A percentile compares a stretch with the other conserved stretches of the same genome.
phyloP scores from a whole-genome alignment of 768 basidiomycete species.

The Kwoniella bestiolae region DNA sequence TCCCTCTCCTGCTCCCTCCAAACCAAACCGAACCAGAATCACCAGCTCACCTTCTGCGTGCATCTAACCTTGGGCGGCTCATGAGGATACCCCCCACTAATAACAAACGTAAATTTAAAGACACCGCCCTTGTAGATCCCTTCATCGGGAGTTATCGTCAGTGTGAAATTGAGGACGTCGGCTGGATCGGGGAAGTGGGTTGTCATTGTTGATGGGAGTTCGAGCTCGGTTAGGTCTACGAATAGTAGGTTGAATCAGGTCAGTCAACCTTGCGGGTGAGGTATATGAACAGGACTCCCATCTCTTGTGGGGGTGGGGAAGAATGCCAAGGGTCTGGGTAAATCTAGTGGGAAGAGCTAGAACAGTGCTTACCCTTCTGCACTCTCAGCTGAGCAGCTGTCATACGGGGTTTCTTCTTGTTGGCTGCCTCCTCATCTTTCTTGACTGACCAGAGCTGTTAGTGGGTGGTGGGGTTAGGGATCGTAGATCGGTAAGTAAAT shows the following conservation, averaged over 20 bases:
- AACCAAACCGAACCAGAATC: too few relatives aligned
- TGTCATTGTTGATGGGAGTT: slow-evolving; percentile 94
- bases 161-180: slow-evolving; percentile 93
- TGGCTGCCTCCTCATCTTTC: slow-evolving; percentile 96
- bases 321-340: too few relatives aligned
- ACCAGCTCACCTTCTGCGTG: slow-evolving; percentile 85
- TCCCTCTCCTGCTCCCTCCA: too few relatives aligned
- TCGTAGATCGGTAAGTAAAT: too few relatives aligned
- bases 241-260: background rate
- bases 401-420: slow-evolving; percentile 98
- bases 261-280: too few relatives aligned
- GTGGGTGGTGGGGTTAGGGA: background rate
- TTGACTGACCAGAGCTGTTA: slow-evolving; percentile 98
- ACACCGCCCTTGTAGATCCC: slow-evolving; percentile 98
- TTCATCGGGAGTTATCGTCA: slow-evolving; percentile 96
- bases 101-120: slow-evolving; percentile 90
- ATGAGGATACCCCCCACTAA: slow-evolving; percentile 98
- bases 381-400: slow-evolving; percentile 97
- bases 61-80: slow-evolving; percentile 99
- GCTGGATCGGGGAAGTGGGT: slow-evolving; percentile 88
- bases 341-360: too few relatives aligned
- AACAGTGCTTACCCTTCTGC: slow-evolving; percentile 80
- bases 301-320: too few relatives aligned
- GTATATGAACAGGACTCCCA: too few relatives aligned
- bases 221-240: slow-evolving; percentile 92